These are phyloP conservation scores for Agrocybe pediades DNA, from an alignment of 768 basidiomycete genomes.

Conservation along the genomic window DNA sequence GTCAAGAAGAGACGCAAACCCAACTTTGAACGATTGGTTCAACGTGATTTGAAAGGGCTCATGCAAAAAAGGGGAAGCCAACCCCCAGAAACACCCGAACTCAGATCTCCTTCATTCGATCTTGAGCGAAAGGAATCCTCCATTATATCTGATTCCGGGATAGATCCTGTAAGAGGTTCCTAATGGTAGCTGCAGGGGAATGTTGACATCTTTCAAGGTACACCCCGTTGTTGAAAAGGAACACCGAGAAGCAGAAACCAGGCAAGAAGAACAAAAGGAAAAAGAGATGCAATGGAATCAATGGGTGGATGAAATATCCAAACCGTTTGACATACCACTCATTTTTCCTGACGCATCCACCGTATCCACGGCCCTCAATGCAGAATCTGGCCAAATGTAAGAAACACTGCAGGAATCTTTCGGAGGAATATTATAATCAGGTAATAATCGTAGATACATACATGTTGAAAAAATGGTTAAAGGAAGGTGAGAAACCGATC, in stretches of 20 bases:
- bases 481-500: slow-evolving; percentile 12
- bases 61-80: slow-evolving; percentile 17
- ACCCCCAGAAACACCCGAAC: neutral
- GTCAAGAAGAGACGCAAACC: slow-evolving; percentile 30
- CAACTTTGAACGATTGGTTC: slow-evolving; percentile 27
- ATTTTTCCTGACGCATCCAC: neutral
- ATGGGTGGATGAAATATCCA: slow-evolving; percentile 36
- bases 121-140: neutral
- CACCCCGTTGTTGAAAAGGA: too few relatives aligned
- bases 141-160: too few relatives aligned
- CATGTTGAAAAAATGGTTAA: slow-evolving; percentile 9
- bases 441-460: slow-evolving; percentile 11
- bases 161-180: too few relatives aligned
- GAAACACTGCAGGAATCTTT: slow-evolving; percentile 1
- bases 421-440: slow-evolving; percentile 19
- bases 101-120: too few relatives aligned
- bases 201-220: too few relatives aligned
- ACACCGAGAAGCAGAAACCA: too few relatives aligned
- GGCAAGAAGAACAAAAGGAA: slow-evolving; percentile 24
- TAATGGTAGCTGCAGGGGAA: too few relatives aligned
- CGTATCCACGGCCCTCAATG: too few relatives aligned
- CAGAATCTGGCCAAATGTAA: too few relatives aligned
- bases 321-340: slow-evolving; percentile 26
- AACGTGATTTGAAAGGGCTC: slow-evolving; percentile 29
- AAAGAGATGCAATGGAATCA: slow-evolving; percentile 42